Conservation (phyloP, 129 eudicot species). For the Arctium minus region DNA sequence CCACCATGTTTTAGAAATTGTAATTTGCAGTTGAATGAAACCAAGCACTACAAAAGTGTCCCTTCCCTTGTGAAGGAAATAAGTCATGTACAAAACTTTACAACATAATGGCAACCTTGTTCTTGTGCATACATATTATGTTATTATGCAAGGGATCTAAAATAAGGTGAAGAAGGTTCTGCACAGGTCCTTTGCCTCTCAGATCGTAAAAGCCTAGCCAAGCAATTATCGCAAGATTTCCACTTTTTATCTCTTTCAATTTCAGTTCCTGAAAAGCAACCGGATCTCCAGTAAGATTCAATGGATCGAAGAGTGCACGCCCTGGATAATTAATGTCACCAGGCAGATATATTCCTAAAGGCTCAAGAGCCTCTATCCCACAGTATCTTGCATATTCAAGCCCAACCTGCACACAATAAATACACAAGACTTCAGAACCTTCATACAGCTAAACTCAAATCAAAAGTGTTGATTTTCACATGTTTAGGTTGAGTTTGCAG, state of each 20-base stretch:
- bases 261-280: slow-evolving; percentile 81
- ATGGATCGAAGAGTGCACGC: slow-evolving; percentile 83
- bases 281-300: slow-evolving; percentile 84
- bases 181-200: slow-evolving; percentile 88
- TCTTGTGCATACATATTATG: slow-evolving; percentile 31
- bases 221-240: slow-evolving; percentile 94
- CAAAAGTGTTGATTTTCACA: too few species aligned
- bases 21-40: too few species aligned
- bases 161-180: slow-evolving; percentile 81
- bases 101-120: too few species aligned
- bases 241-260: slow-evolving; percentile 93
- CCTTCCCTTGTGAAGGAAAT: too few species aligned
- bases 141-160: slow-evolving; percentile 84
- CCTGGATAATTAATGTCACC: slow-evolving; percentile 98
- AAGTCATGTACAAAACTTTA: too few species aligned
- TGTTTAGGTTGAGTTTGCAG: too few species aligned
- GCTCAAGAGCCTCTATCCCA: slow-evolving; percentile 98
- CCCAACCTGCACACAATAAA: slow-evolving; percentile 55
- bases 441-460: too few species aligned
- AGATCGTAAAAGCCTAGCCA: slow-evolving; percentile 88
- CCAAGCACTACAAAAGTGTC: too few species aligned
- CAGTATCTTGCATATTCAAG: slow-evolving; percentile 98
- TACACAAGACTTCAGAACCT: too few species aligned
- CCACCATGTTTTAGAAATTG: too few species aligned
- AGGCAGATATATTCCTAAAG: slow-evolving; percentile 85